Base-by-base conservation (phyloP, 1,284 basidiomycete species). In the Mycena citricolor region DNA sequence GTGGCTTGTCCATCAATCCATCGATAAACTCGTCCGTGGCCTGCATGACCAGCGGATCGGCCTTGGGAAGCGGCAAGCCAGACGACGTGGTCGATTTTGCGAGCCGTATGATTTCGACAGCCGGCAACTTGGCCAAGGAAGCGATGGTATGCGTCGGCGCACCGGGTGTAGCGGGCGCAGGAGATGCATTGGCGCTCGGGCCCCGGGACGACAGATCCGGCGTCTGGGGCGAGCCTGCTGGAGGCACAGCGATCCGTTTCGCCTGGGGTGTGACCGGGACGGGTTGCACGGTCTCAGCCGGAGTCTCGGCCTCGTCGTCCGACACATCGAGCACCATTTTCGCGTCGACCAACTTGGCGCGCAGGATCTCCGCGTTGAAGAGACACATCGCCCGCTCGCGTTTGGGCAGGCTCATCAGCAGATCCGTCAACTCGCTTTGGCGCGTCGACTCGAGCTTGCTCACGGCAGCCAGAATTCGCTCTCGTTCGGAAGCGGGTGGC, bases 301-400 rank as follows among this genome's bases (percentile, higher is more conserved):
- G 44, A 28, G 47, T 55, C 32, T 59, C 60, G 19, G 56, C 59
- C 8, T 77, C 79, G 13, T 67, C 76, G 19, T 82, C 83, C 17
- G 79, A 79, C 40, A 79, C 84, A 29, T 89, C 86, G 40, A 91
- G 65, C 13, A 94, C 86, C 56, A 79, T 71, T 67, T 83, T 86
- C 8, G 92, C 92, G 56, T 92, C 91, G 2, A 77, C 77, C 11
- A 94, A 72, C 65, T 94, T 94, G 17, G 70, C 71, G 41, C 81
- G 76, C 24, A 94, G 71, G 28, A 90, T 77, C 54, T 94, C 90
- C 8, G 74, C 72, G 55, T 92, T 94, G 74, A 94, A 94, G 31
- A 94, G 70, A 64, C 89, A 92, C 78, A 94, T 76, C 0, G 90
- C 90, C 3, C 90, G 80, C 55, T 95, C 92, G 54, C 88, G 81